A percentile compares a stretch with the other conserved stretches of the same genome.
These are phyloP conservation scores for Hebeloma cylindrosporum DNA, from an alignment of 768 basidiomycete species.

Conservation along the genomic window DNA sequence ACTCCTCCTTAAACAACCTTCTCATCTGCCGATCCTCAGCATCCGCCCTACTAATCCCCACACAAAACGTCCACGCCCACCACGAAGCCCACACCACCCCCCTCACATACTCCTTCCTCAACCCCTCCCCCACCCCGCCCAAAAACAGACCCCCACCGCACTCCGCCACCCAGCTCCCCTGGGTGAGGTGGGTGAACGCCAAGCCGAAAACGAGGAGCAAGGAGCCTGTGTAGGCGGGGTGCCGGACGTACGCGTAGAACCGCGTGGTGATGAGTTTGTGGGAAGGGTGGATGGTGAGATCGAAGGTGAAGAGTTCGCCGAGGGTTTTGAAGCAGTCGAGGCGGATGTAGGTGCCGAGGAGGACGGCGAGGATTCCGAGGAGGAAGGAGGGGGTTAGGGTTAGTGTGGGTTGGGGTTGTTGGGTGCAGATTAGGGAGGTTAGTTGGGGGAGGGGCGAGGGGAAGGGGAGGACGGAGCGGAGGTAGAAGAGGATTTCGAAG, in stretches of 20 bases:
- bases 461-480: conserved; percentile 30
- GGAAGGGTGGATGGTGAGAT: conserved; percentile 52
- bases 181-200: conserved; percentile 44
- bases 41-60: conserved; percentile 46
- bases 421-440: conserved; percentile 34
- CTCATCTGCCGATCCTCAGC: conserved; percentile 53
- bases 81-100: conserved; percentile 38
- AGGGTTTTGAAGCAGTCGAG: conserved; percentile 54
- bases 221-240: conserved; percentile 57
- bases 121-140: no score
- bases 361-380: conserved; percentile 42
- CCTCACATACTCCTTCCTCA: conserved; percentile 24
- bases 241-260: conserved; percentile 52
- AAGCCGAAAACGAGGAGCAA: conserved; percentile 48
- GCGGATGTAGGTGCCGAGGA: conserved; percentile 48
- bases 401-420: conserved; percentile 28
- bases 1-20: conserved; percentile 44
- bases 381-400: conserved; percentile 44
- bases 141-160: no score
- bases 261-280: conserved; percentile 53
- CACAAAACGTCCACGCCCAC: conserved; percentile 52
- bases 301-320: conserved; percentile 57
- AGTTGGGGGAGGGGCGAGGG: conserved; percentile 31
- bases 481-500: conserved; percentile 49
- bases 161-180: conserved; percentile 48